Evolutionary conservation across 768 basidiomycete species (phyloP), one percentile per base, ranked within the genome.

Genomic region (Rhizopogon salebrosus): DNA sequence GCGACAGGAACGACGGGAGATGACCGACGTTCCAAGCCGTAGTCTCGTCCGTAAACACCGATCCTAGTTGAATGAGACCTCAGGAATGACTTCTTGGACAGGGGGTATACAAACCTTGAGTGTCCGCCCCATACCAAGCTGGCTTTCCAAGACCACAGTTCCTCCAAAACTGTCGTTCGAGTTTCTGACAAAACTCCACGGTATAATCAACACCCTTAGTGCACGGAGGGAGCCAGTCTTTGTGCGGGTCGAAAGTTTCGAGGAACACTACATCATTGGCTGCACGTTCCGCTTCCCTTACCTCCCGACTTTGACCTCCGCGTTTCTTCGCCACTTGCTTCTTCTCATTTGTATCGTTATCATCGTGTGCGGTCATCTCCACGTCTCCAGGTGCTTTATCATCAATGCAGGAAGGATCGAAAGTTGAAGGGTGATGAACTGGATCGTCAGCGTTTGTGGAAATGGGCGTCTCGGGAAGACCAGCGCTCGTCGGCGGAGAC

Each of bases 121-220:
- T 87, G 67, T 99, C 97, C 3, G 97, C 97, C 18, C 95, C 97
- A 69, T 99, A 99, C 95, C 92, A 95, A 3, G 95, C 84, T n/a
- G 94, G 78, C 57, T 85, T 89, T 4, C 92, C 91, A 3, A 95
- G 68, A 0, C 92, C 85, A 68, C 92, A 84, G 58, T 89, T 93
- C 49, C 94, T 77, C 97, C 97, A 99, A 69, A 84, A 98, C 51
- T 86, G 79, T 27, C 94, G 77, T 70, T 98, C 95, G 18, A 98
- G 77, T 55, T 85, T 84, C 54, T 83, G 80, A 66, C 95, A 97
- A 55, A 91, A 89, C 56, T 95, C 93, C 11, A 80, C 78, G 0
- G 90, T 94, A 62, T 94, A 99, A 65, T 98, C 93, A 14, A 77
- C 72, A 0, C 83, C 64, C 8, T 72, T 76, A 0, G 91, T 95